These are phyloP conservation scores for Clonostachys byssicola DNA, from an alignment of 2,329 filamentous ascomycete genomes.

Conservation along the genomic window DNA sequence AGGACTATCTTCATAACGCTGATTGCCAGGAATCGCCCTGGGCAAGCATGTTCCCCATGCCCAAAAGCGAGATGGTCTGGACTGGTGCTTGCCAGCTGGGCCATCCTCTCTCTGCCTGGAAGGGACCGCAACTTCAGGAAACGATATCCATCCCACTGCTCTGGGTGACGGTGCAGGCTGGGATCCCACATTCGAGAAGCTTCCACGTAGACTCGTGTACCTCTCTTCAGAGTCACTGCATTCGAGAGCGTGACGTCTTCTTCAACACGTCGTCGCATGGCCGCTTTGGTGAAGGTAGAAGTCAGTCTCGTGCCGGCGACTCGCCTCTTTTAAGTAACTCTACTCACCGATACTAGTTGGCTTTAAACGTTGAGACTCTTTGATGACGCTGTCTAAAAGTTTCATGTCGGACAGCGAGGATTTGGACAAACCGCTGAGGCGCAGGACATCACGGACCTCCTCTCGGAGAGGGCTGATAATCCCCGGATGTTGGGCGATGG, in stretches of 20 bases:
- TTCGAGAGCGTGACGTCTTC: conserved; percentile 9
- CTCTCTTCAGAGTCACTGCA: conserved; percentile 10
- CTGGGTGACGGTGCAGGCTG: conserved; percentile 8
- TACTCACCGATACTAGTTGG: conserved; percentile 9
- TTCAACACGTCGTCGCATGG: conserved; percentile 3
- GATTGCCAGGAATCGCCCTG: conserved; percentile 34
- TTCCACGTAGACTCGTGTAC: conserved; percentile 7
- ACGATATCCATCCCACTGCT: conserved; percentile 13
- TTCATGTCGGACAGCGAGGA: conserved; percentile 12
- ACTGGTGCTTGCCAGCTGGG: conserved; percentile 25
- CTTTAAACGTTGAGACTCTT: conserved; percentile 15
- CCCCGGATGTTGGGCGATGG: conserved; percentile 31
- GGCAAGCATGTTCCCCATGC: conserved; percentile 33
- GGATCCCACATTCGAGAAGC: conserved; percentile 10
- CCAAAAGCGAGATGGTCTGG: conserved; percentile 28
- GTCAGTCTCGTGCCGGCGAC: conserved; percentile 14
- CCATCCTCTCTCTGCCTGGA: conserved; percentile 11
- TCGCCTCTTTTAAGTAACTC: background rate
- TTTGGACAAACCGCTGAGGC: conserved; percentile 8
- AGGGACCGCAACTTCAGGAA: conserved; percentile 17
- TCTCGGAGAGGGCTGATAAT: conserved; percentile 31
- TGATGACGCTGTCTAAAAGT: conserved; percentile 17
- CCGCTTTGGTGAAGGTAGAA: conserved; percentile 21
- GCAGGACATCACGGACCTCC: conserved; percentile 21
- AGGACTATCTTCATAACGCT: conserved; percentile 31